phyloP scores from a whole-genome alignment of 2,329 filamentous ascomycete species.

The Aspergillus ochraceoroseus region DNA sequence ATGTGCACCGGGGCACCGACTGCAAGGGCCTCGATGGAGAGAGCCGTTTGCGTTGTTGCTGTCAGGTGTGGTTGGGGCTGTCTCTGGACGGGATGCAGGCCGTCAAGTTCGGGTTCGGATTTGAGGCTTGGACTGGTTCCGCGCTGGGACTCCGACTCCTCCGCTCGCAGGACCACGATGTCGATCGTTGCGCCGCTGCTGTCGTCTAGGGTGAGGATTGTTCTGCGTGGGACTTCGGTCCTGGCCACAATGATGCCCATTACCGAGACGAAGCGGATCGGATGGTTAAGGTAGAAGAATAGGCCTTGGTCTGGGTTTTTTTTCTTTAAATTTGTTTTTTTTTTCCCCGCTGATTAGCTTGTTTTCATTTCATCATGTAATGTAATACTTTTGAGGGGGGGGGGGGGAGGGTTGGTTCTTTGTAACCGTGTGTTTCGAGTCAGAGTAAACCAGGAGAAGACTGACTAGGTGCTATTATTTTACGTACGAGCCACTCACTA shows the following conservation, averaged over 20 bases:
- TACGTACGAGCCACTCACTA: no score
- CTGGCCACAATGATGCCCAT: constrained; percentile 64
- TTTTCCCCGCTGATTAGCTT: no score
- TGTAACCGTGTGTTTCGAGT: no score
- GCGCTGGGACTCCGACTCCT: constrained; percentile 3
- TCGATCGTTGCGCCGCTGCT: constrained; percentile 57
- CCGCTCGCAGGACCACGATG: constrained; percentile 44
- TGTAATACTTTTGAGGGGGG: neutral
- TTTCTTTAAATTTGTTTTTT: neutral
- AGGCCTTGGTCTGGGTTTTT: constrained; percentile 48
- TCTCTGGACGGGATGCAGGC: constrained; percentile 29
- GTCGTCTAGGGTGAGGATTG: constrained; percentile 56
- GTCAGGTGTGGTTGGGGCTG: constrained; percentile 23
- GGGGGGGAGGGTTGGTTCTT: neutral
- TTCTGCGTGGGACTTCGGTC: constrained; percentile 51
- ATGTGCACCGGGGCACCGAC: constrained; percentile 52
- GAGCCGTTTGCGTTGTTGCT: constrained; percentile 32
- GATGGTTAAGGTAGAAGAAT: constrained; percentile 67
- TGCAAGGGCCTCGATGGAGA: constrained; percentile 46
- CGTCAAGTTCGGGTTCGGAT: neutral
- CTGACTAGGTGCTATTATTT: no score
- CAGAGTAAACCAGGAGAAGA: no score
- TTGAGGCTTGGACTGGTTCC: neutral
- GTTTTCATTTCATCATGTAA: neutral
- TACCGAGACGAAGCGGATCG: constrained; percentile 69